Evolutionary conservation across 1,139 yeast species (phyloP).

Genomic region (Zygosaccharomyces pseudobailii): DNA sequence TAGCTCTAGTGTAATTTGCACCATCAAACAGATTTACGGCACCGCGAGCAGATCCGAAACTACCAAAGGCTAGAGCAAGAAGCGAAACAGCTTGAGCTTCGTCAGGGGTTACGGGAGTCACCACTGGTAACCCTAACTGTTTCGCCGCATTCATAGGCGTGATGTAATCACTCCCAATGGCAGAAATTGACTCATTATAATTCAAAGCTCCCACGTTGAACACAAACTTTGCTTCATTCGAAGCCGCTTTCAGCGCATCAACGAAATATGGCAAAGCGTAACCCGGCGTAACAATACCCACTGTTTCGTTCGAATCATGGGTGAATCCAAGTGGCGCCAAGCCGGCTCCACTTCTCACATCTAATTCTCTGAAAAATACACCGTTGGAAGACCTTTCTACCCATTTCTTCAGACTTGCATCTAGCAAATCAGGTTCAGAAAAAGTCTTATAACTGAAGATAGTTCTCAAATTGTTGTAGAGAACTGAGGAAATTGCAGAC

Average conservation of each 20-base stretch:
- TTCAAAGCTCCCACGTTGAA: conserved; percentile 73
- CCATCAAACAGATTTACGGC: conserved; percentile 79
- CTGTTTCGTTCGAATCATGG: conserved; percentile 38
- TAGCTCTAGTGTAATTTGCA: conserved; percentile 56
- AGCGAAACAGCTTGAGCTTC: conserved; percentile 70
- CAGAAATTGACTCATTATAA: conserved; percentile 48
- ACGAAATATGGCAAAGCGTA: conserved; percentile 52
- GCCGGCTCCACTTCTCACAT: conserved; percentile 83
- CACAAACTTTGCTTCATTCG: conserved; percentile 45
- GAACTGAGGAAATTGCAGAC: conserved; percentile 53
- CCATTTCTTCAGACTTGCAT: conserved; percentile 62
- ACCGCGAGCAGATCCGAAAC: conserved; percentile 43
- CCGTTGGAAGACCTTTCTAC: conserved; percentile 50
- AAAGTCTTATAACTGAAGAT: conserved; percentile 69
- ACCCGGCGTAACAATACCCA: conserved; percentile 58
- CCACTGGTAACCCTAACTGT: conserved; percentile 61
- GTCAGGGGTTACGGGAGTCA: conserved; percentile 56
- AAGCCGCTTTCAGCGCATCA: conserved; percentile 50
- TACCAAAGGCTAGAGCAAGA: conserved; percentile 61
- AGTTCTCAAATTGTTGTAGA: conserved; percentile 57
- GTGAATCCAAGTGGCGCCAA: conserved; percentile 73
- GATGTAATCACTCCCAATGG: conserved; percentile 64
- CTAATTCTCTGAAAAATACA: conserved; percentile 47
- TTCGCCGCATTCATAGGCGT: conserved; percentile 61
- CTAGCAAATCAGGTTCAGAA: conserved; percentile 58